Evolutionary conservation across 2,329 filamentous ascomycete genomes (phyloP).

Genomic region (Verticillium dahliae): DNA sequence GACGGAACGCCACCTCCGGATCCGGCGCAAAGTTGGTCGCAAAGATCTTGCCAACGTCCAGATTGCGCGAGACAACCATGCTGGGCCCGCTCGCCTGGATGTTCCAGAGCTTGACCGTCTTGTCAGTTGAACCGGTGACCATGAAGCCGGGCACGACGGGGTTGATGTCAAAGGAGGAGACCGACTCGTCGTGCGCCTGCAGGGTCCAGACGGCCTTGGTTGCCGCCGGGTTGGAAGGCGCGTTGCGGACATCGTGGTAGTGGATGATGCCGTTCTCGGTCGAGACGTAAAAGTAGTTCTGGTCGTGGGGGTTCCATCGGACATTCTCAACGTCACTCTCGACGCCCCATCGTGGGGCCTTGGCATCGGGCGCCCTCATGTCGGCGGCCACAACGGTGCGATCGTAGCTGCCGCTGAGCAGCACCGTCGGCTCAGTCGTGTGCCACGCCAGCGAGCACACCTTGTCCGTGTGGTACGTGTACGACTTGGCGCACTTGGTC

Average conservation of each 20-base stretch:
- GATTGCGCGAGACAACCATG: constrained; percentile 84
- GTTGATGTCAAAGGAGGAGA: constrained; percentile 92
- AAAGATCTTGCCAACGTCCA: constrained; percentile 94
- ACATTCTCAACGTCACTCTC: constrained; percentile 94
- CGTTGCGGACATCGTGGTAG: constrained; percentile 79
- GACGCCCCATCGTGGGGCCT: constrained; percentile 80
- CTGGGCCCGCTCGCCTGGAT: constrained; percentile 72
- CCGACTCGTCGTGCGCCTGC: constrained; percentile 88
- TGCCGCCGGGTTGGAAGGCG: constrained; percentile 63
- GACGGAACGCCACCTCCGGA: constrained; percentile 79
- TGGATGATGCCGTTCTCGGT: constrained; percentile 90
- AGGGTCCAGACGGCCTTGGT: constrained; percentile 90
- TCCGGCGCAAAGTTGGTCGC: constrained; percentile 87
- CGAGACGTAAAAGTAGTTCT: constrained; percentile 90
- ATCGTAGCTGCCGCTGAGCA: constrained; percentile 93
- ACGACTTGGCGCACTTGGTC: constrained; percentile 88
- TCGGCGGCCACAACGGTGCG: constrained; percentile 90
- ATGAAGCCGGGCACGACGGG: constrained; percentile 84
- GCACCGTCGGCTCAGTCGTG: constrained; percentile 74
- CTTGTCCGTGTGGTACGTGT: constrained; percentile 94
- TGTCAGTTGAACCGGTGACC: constrained; percentile 89
- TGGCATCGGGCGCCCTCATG: constrained; percentile 85
- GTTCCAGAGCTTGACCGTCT: constrained; percentile 96
- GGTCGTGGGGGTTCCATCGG: constrained; percentile 86
- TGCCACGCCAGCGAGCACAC: constrained; percentile 97